phyloP scores from a whole-genome alignment of 2,329 filamentous ascomycete genomes.

The Cordyceps militaris region DNA sequence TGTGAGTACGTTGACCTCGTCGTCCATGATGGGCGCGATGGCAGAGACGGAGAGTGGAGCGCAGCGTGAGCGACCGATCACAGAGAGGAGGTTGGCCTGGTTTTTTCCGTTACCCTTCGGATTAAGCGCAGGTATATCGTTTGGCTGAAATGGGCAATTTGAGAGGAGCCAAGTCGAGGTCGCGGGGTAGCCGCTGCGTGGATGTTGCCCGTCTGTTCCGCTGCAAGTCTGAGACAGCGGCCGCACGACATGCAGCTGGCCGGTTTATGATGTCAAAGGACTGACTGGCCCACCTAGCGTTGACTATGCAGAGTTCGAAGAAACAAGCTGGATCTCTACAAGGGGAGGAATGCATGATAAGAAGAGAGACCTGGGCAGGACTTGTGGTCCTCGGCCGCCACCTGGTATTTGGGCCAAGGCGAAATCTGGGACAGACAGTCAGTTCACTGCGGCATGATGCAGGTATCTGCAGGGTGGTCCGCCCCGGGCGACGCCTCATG shows the following conservation, averaged over 20 bases:
- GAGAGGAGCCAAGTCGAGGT: neutral
- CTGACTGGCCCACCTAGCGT: neutral
- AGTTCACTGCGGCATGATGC: neutral
- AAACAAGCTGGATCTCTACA: neutral
- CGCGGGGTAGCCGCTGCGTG: neutral
- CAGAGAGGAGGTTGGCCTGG: neutral
- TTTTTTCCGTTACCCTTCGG: neutral
- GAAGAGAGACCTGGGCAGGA: neutral
- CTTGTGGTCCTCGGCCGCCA: neutral
- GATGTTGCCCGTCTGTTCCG: neutral
- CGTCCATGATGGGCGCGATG: slow-evolving; percentile 28
- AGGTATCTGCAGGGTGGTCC: slow-evolving; percentile 1
- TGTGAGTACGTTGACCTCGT: slow-evolving; percentile 36
- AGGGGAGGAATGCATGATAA: neutral
- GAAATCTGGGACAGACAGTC: neutral
- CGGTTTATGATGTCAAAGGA: neutral
- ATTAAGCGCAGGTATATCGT: neutral
- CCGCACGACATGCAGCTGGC: neutral
- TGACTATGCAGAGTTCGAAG: neutral
- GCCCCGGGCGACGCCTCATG: slow-evolving; percentile 8
- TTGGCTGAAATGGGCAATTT: neutral
- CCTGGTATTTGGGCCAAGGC: slow-evolving; percentile 3
- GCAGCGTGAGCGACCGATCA: neutral
- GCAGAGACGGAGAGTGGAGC: neutral
- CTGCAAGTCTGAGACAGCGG: neutral